Conservation (phyloP, 768 basidiomycete genomes). For the Psilocybe cyanescens region DNA sequence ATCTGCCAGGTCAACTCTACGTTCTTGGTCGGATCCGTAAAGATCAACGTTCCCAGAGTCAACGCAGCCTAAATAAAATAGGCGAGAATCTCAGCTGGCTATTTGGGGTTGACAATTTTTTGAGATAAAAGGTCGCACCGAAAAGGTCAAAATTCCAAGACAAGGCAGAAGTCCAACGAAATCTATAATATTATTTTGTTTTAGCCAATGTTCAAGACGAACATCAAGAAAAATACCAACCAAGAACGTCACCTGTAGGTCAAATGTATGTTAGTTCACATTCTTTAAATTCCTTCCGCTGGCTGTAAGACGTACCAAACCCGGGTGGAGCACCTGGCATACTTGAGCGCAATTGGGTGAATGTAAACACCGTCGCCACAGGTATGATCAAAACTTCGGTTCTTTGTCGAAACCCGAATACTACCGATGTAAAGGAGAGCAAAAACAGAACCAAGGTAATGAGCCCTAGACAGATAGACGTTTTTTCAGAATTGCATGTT, state of each 20-base stretch:
- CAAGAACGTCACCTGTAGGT: neutral
- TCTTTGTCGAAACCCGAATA: slow-evolving; percentile 24
- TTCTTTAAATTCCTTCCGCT: neutral
- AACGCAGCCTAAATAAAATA: slow-evolving; percentile 14
- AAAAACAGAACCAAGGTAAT: slow-evolving; percentile 21
- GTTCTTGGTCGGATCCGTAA: slow-evolving; percentile 18
- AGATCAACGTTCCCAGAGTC: slow-evolving; percentile 21
- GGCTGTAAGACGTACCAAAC: slow-evolving; percentile 20
- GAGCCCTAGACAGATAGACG: slow-evolving; percentile 7
- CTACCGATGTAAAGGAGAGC: slow-evolving; percentile 22
- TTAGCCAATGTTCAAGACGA: neutral
- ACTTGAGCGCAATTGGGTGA: slow-evolving; percentile 24
- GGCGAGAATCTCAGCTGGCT: neutral
- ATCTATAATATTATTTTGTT: slow-evolving; percentile 8
- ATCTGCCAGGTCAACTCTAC: slow-evolving; percentile 16
- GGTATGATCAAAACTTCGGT: slow-evolving; percentile 23
- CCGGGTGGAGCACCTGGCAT: slow-evolving; percentile 26
- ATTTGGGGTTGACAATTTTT: too few species aligned
- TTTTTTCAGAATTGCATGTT: too few species aligned
- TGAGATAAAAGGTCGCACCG: slow-evolving; percentile 11
- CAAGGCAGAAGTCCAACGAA: slow-evolving; percentile 26
- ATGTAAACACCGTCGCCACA: slow-evolving; percentile 24
- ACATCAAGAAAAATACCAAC: neutral
- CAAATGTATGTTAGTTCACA: neutral
- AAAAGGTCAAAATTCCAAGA: slow-evolving; percentile 21